These are phyloP conservation scores for Lolium perenne DNA, from an alignment of 176 grass and related monocot species.

Conservation along the genomic window DNA sequence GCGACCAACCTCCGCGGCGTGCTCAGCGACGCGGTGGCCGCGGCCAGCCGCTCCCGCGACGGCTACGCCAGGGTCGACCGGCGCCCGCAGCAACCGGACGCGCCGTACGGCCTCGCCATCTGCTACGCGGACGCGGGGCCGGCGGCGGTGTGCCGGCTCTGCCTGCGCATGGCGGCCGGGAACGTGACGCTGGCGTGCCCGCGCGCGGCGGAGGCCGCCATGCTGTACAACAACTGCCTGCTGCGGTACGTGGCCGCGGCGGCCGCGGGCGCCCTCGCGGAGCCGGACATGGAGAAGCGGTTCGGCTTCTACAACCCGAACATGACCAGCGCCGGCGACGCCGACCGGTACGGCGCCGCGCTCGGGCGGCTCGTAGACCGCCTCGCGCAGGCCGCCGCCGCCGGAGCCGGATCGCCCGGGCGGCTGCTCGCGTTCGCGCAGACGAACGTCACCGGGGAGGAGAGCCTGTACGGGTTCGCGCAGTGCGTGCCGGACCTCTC, in stretches of 20 bases:
- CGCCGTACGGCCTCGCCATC: conserved; percentile 34
- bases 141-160: conserved; percentile 32
- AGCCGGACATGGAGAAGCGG: conserved; percentile 1
- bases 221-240: conserved; percentile 45
- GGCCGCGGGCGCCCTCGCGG: not conserved
- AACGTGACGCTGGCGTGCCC: conserved; percentile 42
- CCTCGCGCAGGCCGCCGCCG: not conserved
- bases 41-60: conserved; percentile 7
- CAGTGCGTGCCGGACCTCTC: conserved; percentile 37
- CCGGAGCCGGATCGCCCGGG: not conserved
- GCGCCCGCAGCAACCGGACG: not conserved
- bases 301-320: conserved; percentile 47
- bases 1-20: conserved; percentile 9
- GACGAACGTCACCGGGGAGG: not conserved
- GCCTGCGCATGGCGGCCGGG: conserved; percentile 42
- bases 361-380: conserved; percentile 33
- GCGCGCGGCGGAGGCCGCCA: conserved; percentile 11
- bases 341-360: not conserved
- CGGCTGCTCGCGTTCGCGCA: conserved; percentile 13
- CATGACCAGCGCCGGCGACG: conserved; percentile 41
- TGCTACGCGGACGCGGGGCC: conserved; percentile 36
- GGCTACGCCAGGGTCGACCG: conserved; percentile 2
- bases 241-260: conserved; percentile 29
- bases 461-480: conserved; percentile 40
- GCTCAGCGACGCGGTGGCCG: not conserved